These are phyloP conservation scores for Talaromyces sp. DNA, from an alignment of 2,329 filamentous ascomycete species.

Conservation along the genomic window DNA sequence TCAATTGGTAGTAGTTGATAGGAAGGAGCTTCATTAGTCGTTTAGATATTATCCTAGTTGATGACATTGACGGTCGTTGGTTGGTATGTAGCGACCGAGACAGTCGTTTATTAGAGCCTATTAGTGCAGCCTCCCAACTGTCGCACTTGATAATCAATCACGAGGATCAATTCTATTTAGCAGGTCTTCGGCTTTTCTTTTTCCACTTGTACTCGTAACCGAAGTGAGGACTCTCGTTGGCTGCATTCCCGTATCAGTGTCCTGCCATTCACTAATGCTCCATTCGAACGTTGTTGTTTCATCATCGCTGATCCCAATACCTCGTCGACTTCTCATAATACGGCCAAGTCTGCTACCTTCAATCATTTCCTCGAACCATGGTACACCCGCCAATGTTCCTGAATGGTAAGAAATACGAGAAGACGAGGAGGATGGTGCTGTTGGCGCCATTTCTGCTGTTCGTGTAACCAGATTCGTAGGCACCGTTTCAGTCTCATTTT, in stretches of 20 bases:
- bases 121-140: too few relatives aligned
- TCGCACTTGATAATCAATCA: background rate
- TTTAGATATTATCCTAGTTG: background rate
- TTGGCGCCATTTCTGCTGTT: background rate
- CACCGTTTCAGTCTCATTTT: background rate
- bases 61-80: background rate
- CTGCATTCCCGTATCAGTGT: constrained; percentile 21
- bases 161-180: background rate
- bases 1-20: too few relatives aligned
- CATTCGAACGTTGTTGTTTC: constrained; percentile 69
- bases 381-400: constrained; percentile 56
- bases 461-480: background rate
- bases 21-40: background rate
- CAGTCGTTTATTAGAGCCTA: background rate
- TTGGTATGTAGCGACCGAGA: background rate
- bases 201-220: background rate
- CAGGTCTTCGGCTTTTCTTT: constrained; percentile 17
- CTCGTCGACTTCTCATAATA: constrained; percentile 58
- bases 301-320: constrained; percentile 60
- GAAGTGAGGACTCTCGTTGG: constrained; percentile 1
- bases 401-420: constrained; percentile 32
- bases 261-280: constrained; percentile 76
- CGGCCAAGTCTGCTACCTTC: constrained; percentile 70
- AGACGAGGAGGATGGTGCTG: constrained; percentile 19
- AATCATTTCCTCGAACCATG: constrained; percentile 83